Percentiles rank a stretch among this genome's conserved stretches.
These are phyloP conservation scores for Sporothrix phasma DNA, from an alignment of 2,329 filamentous ascomycete genomes.

Conservation along the genomic window DNA sequence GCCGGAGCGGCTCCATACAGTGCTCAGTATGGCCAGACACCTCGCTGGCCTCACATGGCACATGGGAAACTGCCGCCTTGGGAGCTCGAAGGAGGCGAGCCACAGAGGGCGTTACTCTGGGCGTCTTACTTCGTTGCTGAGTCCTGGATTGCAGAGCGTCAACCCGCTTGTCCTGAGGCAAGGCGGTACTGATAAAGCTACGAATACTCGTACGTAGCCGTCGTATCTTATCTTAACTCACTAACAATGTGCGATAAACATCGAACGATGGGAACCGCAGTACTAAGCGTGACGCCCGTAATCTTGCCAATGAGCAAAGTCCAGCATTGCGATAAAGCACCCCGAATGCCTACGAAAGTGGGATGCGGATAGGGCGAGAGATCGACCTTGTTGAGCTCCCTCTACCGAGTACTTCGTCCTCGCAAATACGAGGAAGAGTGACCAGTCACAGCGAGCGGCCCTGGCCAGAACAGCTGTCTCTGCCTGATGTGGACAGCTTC, in stretches of 20 bases:
- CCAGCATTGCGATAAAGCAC: not conserved
- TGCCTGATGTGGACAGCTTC: conserved; percentile 9
- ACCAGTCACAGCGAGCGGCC: not conserved
- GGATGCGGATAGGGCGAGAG: not conserved
- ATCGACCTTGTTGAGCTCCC: too few relatives aligned
- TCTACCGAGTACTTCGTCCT: not conserved
- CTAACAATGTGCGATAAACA: not conserved
- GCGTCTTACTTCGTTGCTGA: not conserved
- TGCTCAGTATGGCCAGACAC: not conserved
- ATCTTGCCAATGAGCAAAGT: not conserved
- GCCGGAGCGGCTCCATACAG: not conserved
- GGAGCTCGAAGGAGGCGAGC: not conserved
- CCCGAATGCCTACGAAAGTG: not conserved
- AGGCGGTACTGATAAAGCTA: not conserved
- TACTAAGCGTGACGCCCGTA: not conserved
- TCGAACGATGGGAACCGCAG: not conserved
- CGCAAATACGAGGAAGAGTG: not conserved
- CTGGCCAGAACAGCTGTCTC: conserved; percentile 5
- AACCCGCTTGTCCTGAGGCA: too few relatives aligned
- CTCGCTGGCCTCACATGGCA: conserved; percentile 6
- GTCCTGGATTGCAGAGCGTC: too few relatives aligned
- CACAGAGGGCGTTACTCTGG: not conserved
- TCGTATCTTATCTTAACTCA: too few relatives aligned
- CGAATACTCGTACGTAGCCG: too few relatives aligned
- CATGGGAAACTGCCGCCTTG: conserved; percentile 7